Base-by-base conservation (phyloP, 1,139 yeast species). In the Suhomyces bolitotheri region DNA sequence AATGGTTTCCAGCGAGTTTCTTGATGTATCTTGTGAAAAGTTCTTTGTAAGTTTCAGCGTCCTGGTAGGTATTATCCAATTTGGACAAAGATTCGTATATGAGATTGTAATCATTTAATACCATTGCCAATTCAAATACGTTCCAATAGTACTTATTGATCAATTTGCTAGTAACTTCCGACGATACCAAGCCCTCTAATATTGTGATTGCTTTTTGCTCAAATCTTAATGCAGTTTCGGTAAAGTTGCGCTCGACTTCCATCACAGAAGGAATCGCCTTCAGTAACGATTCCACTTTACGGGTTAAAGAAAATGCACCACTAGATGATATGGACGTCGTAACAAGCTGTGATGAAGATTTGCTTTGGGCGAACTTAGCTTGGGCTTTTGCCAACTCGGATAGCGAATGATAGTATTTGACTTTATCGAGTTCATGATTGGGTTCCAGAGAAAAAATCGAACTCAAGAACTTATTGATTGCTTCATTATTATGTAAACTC, bases 401-500 rank as follows among this genome's bases (percentile, higher is more conserved):
- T 25, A 69, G 56, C 16, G 60, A 49, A 45, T 68, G 72, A 44
- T 46, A 69, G 47, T 66, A 70, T 22, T 58, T 54, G 1, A 66
- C 54, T 36, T 57, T 54, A 17, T 43, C 41, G 7, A 47, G 16
- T n/a, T 36, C 41, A 7, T 27, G 32, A 16, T 46, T 40, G 1
- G 38, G 14, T 10, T 46, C 45, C 5, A 41, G 38, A 13, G 40
- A 31, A 32, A 51, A 54, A n/a, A 61, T 47, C 1, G 55, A 37
- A 13, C 48, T 41, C 31, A 61, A 49, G 27, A 63, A 60, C 1
- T 36, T 25, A 14, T 43, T 44, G 7, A 62, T 48, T 12, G 40
- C 39, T 2, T 40, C 46, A 32, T 48, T 50, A 17, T 40, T 36
- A 7, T 44, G 41, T 34, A 58, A 48, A 2, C 49, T 40, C 4